phyloP scores from a whole-genome alignment of 148 eudicot species.

The Spergularia marina region DNA sequence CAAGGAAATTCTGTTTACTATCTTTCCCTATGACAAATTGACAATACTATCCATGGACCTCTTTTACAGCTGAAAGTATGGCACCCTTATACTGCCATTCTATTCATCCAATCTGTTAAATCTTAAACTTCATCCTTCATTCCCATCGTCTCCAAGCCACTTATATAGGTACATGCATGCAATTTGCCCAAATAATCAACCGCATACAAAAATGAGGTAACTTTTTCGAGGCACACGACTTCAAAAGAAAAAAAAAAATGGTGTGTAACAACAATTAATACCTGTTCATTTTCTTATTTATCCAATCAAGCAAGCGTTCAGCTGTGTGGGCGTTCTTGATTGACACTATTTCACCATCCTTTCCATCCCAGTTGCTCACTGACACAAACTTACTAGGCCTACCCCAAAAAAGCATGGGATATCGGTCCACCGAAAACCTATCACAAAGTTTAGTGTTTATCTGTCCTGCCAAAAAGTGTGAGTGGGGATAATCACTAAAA shows the following conservation, averaged over 20 bases:
- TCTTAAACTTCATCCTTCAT: too few species aligned
- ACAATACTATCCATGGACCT: too few species aligned
- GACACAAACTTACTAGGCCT: slow-evolving; percentile 61
- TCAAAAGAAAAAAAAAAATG: too few species aligned
- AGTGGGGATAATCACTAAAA: slow-evolving; percentile 40
- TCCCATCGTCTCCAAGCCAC: too few species aligned
- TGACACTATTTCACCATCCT: slow-evolving; percentile 54
- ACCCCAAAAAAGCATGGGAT: slow-evolving; percentile 90
- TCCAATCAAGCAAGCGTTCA: slow-evolving; percentile 78
- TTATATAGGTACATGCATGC: neutral
- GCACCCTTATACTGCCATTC: too few species aligned
- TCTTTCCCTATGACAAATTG: too few species aligned
- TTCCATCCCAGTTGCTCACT: slow-evolving; percentile 48
- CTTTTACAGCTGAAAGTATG: too few species aligned
- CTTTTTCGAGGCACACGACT: neutral
- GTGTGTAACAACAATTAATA: slow-evolving; percentile 6
- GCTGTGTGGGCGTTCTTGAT: slow-evolving; percentile 73
- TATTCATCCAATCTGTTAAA: too few species aligned
- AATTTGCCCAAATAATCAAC: neutral
- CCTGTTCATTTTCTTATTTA: slow-evolving; percentile 85
- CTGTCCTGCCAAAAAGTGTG: slow-evolving; percentile 87
- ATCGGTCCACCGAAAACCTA: slow-evolving; percentile 73
- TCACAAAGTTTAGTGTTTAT: slow-evolving; percentile 79
- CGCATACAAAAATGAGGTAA: neutral
- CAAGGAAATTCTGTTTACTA: too few species aligned